Evolutionary conservation across 495 filamentous ascomycete species (phyloP), one percentile per base, ranked within the genome.

Genomic region (Hyaloscypha hepaticicola): DNA sequence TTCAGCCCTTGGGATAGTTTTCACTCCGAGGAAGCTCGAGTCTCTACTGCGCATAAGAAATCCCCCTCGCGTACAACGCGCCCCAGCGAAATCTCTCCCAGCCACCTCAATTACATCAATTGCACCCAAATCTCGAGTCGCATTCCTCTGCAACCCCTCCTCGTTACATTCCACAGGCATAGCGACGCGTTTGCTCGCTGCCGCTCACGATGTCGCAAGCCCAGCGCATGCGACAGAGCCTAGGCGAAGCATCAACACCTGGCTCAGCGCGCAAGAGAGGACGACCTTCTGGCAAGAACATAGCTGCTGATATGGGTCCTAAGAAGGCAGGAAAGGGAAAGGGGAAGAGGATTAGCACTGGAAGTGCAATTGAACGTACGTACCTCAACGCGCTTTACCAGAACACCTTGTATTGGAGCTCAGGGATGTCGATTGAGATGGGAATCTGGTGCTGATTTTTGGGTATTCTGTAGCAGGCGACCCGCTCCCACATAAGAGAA

Each of bases 401-500:
- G n/a, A n/a, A n/a, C n/a, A n/a, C n/a, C n/a, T n/a, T n/a, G n/a
- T n/a, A n/a, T n/a, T n/a, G n/a, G n/a, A n/a, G n/a, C n/a, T n/a
- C n/a, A n/a, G n/a, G n/a, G n/a, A n/a, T n/a, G n/a, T n/a, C n/a
- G n/a, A n/a, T n/a, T 60, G 51, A 9, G 26, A 53, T 58, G 61
- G 41, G 16, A 16, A n/a, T n/a, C n/a, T n/a, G n/a, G n/a, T 53
- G 27, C 24, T 60, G 33, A 48, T 45, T 53, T 59, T 21, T 34
- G 50, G 25, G 24, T 25, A 11, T 19, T 1, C 9, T 24, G 38
- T 63, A 93, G 90, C 89, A 65, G 90, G 88, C 41, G 89, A 93
- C 66, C 88, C 88, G 38, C 78, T 88, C 56, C 90, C 89, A 9
- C 75, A 77, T 55, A 81, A 79, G 58, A 82, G 81, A 24, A 86